These are phyloP conservation scores for Emmonsia crescens DNA, from an alignment of 2,329 filamentous ascomycete genomes.

Conservation along the genomic window DNA sequence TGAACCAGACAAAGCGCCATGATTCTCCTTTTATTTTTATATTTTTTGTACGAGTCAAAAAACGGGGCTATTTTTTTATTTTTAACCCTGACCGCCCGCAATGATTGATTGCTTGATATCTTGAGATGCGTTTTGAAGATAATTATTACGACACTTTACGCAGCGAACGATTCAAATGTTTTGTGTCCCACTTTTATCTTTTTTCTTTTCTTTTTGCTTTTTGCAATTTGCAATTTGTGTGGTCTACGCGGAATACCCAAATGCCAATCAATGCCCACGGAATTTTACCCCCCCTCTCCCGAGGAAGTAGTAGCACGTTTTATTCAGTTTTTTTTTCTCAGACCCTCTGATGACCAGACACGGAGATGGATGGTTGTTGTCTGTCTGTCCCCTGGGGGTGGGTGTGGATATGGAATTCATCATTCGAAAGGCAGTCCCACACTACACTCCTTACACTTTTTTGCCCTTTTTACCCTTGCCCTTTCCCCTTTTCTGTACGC, in stretches of 20 bases:
- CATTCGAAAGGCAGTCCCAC: not conserved
- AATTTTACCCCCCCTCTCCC: not conserved
- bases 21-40: not conserved
- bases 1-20: not conserved
- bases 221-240: not conserved
- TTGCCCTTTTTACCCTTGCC: not conserved
- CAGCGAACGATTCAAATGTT: constrained; percentile 4
- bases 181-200: constrained; percentile 1
- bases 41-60: constrained; percentile 1
- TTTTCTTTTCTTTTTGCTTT: not conserved
- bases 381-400: not conserved
- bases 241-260: not conserved
- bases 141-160: constrained; percentile 6
- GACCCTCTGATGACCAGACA: not conserved
- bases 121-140: not conserved
- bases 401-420: not conserved
- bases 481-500: not conserved
- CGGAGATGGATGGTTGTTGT: no score
- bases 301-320: not conserved
- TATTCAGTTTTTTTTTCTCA: not conserved
- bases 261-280: not conserved
- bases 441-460: not conserved
- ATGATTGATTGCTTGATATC: constrained; percentile 1
- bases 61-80: no score
- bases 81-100: not conserved